Conservation (phyloP, 768 basidiomycete genomes). For the Leccinum truebloodii region DNA sequence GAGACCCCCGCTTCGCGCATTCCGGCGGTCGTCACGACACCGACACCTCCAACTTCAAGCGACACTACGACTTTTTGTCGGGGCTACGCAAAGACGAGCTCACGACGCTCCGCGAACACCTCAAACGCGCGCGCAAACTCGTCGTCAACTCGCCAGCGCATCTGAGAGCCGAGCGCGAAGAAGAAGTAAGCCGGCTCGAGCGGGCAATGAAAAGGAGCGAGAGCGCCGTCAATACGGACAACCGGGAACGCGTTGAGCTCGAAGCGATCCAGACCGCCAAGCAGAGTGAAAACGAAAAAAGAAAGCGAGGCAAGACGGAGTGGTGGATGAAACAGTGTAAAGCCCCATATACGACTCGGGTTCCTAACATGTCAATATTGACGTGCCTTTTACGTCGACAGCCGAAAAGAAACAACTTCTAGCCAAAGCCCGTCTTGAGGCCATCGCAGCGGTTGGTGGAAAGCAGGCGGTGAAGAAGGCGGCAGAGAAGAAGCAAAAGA, state of each 20-base stretch:
- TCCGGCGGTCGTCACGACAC: conserved; percentile 68
- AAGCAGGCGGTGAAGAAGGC: conserved; percentile 81
- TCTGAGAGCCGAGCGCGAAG: conserved; percentile 57
- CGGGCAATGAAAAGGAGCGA: conserved; percentile 73
- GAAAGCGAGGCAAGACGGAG: conserved; percentile 71
- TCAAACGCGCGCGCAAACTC: conserved; percentile 68
- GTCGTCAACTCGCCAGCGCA: conserved; percentile 61
- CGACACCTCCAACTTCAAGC: conserved; percentile 59
- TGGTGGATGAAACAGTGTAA: conserved; percentile 88
- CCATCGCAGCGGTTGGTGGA: conserved; percentile 75
- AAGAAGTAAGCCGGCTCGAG: conserved; percentile 72
- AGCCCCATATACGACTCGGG: conserved; percentile 23
- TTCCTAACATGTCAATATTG: neutral
- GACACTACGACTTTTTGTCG: conserved; percentile 75
- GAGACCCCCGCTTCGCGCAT: conserved; percentile 86
- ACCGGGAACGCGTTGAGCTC: conserved; percentile 66
- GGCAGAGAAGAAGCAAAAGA: conserved; percentile 87
- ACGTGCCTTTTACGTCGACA: conserved; percentile 32
- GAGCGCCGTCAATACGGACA: conserved; percentile 73
- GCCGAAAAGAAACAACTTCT: conserved; percentile 79
- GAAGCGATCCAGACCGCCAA: conserved; percentile 54
- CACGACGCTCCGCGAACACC: conserved; percentile 57
- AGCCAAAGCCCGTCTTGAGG: conserved; percentile 75
- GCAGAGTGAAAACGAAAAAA: conserved; percentile 56
- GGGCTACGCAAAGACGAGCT: conserved; percentile 68